Base-by-base conservation (phyloP, 495 filamentous ascomycete genomes). In the Penicillium malachiteum region DNA sequence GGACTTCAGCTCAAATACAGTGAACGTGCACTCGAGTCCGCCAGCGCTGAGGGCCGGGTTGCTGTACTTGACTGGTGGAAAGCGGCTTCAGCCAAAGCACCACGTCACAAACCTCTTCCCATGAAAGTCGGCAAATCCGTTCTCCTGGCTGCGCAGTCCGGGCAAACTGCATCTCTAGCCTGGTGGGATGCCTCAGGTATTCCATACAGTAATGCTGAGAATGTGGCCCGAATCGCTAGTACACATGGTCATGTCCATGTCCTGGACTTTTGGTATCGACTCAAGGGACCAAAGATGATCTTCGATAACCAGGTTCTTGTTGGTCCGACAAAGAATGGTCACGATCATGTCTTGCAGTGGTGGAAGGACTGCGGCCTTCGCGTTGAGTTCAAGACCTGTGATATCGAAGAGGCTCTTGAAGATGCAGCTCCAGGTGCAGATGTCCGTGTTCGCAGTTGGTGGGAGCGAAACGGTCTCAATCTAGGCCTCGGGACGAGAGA, bases 371-470 rank as follows among this genome's bases (percentile, higher is more conserved):
- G 86, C 56, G 87, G 87, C 0, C 79, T 90, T 38, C 74, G 78
- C 10, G 91, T 96, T 11, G 91, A 96, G 70, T 97, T 96, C 67
- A 93, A 92, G 73, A 95, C 92, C 8, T 96, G 91, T 59, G 91
- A 96, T 74, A 91, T 97, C 57, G 92, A 96, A 68, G 92, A 96
- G 72, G 92, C 92, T 9, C 75, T 97, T 52, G 92, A 97, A 68
- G 92, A 96, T 64, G 86, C 86, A 17, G 78, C 86, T 55, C 70
- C 78, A 60, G 72, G 76, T 42, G 72, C 81, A 51, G 86, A 87
- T 57, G 79, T 81, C 41, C 82, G 81, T 42, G 90, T 95, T 11
- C 80, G 87, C 49, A 74, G 77, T 54, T 97, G 92, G 92, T 97
- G 92, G 92, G 85, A 88, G n/a, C 77, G 78, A 58, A 95, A 96